Base-by-base conservation (phyloP, 352 stramenopile genomes). In the Blastocystis sp. region DNA sequence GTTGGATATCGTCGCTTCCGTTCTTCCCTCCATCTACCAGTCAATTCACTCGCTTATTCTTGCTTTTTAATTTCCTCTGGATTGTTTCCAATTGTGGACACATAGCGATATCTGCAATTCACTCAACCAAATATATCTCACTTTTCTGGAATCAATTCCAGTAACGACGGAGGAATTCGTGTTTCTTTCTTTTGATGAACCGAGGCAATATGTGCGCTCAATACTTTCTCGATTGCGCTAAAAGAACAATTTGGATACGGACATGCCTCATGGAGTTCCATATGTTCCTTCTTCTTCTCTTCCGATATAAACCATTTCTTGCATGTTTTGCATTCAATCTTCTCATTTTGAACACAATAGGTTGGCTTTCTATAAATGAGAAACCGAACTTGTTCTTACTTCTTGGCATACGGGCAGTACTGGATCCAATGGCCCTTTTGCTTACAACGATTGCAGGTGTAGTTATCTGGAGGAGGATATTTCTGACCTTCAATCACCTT, bases 141-240 rank as follows among this genome's bases (percentile, higher is more conserved):
- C 78, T 89, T 89, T 30, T 89, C 78, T n/a, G 78, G 78, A 56
- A 89, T 89, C n/a, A 89, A 40, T 56, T 89, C 60, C 24, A 89
- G 66, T 5, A 89, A 48, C 35, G 78, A 89, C 5, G 44, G 78
- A 15, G 78, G 78, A n/a, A 89, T 40, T 11, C 42, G 60, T 24
- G 27, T 62, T 22, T 75, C 66, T 0, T 53, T 59, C 56, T 68
- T 89, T 37, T 89, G 19, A 44, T 89, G 78, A 6, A 78, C 56
- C 0, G 35, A 59, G 6, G 42, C 54, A 56, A 89, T 89, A 33
- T 89, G 78, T 15, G 73, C 78, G 9, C 35, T 78, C n/a, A 89
- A 44, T 11, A 89, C 66, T 27, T 89, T 89, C 33, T 76, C 60
- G 9, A 89, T 76, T 0, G 78, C 78, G 17, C 33, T 30, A 56